These are phyloP conservation scores for Sclerotinia minor DNA, from an alignment of 2,329 filamentous ascomycete species.

Conservation along the genomic window DNA sequence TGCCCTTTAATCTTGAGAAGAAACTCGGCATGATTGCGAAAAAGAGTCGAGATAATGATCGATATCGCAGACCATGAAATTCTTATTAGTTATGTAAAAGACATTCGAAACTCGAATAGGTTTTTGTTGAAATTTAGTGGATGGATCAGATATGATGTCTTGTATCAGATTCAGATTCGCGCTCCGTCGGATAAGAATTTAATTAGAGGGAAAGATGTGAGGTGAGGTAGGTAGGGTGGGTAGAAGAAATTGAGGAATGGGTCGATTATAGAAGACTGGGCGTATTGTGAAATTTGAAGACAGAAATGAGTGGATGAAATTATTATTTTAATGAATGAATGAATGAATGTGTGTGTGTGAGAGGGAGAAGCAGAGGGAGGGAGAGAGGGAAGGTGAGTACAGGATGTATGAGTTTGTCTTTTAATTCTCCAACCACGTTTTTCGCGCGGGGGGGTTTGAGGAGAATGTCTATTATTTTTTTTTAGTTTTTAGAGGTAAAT, in stretches of 20 bases:
- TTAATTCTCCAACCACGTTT: background rate
- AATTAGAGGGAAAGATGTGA: slow-evolving; percentile 12
- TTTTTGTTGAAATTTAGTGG: slow-evolving; percentile 1
- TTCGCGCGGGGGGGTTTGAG: background rate
- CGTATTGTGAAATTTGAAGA: background rate
- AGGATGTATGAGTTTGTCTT: background rate
- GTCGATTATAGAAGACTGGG: background rate
- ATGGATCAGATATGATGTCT: background rate
- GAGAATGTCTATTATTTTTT: background rate
- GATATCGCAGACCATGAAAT: slow-evolving; percentile 16
- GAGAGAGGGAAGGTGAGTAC: background rate
- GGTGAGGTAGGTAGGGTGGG: background rate
- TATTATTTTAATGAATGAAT: slow-evolving; percentile 1
- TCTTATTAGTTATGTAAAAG: background rate
- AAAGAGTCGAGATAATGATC: background rate
- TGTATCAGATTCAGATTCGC: slow-evolving; percentile 16
- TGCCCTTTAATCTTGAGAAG: slow-evolving; percentile 58
- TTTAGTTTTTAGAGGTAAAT: background rate
- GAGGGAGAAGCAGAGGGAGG: background rate
- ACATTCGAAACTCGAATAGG: slow-evolving; percentile 12
- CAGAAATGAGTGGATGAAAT: background rate
- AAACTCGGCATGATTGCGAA: slow-evolving; percentile 38
- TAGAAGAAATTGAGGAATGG: background rate
- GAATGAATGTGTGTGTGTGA: background rate
- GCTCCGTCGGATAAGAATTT: slow-evolving; percentile 22